These are phyloP conservation scores for Trichoderma atrobrunneum DNA, from an alignment of 2,329 filamentous ascomycete genomes.

Conservation along the genomic window DNA sequence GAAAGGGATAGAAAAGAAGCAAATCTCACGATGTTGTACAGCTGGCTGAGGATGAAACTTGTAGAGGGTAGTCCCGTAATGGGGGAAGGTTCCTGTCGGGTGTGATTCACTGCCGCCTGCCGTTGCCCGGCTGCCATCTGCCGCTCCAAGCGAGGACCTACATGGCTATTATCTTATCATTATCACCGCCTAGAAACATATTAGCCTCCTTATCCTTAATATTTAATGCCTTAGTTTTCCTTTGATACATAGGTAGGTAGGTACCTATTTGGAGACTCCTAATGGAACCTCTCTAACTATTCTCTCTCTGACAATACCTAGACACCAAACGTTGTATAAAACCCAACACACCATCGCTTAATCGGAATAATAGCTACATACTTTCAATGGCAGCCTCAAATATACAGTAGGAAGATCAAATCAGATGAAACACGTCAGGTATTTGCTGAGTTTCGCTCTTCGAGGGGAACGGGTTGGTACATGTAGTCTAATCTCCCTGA, in stretches of 20 bases:
- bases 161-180: not conserved
- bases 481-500: not conserved
- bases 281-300: too few species aligned
- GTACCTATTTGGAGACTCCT: too few species aligned
- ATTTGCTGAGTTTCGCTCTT: not conserved
- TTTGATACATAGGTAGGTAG: too few species aligned
- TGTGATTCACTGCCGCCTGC: slow-evolving; percentile 6
- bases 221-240: too few species aligned
- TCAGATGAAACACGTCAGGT: not conserved
- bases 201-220: not conserved
- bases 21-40: not conserved
- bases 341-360: too few species aligned
- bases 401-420: not conserved
- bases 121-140: not conserved
- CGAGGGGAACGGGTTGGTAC: not conserved
- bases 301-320: too few species aligned
- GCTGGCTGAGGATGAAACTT: not conserved
- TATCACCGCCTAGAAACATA: not conserved
- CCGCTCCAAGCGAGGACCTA: not conserved
- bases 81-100: not conserved
- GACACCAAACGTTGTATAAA: too few species aligned
- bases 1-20: not conserved
- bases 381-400: not conserved
- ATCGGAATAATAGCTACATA: too few species aligned
- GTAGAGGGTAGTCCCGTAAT: too few species aligned